A percentile compares a stretch with the other conserved stretches of the same genome.
Conservation (phyloP, 75 land plant genomes). For the Pinus tabuliformis region DNA sequence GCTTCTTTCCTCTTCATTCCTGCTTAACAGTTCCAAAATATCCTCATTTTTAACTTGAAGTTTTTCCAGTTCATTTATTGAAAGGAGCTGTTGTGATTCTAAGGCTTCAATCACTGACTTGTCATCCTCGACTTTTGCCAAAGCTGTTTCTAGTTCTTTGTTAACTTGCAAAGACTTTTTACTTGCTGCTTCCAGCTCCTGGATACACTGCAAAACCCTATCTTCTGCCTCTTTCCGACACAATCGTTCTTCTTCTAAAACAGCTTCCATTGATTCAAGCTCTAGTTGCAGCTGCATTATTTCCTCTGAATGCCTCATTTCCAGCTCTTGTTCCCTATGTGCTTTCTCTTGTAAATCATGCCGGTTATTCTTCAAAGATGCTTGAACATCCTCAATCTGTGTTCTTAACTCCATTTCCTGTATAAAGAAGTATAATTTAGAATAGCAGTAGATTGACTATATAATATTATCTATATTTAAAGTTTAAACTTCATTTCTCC, state of each 20-base stretch:
- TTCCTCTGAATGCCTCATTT: constrained; percentile 31
- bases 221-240: constrained; percentile 39
- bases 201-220: constrained; percentile 11
- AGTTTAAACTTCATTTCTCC: not conserved
- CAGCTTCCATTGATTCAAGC: constrained; percentile 61
- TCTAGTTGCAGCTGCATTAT: constrained; percentile 68
- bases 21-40: constrained; percentile 28
- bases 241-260: constrained; percentile 56
- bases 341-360: constrained; percentile 14
- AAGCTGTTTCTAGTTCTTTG: constrained; percentile 23
- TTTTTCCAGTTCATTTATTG: constrained; percentile 57
- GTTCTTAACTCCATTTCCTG: constrained; percentile 26
- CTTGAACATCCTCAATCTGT: constrained; percentile 15
- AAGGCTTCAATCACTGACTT: constrained; percentile 63
- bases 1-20: constrained; percentile 40
- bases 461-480: not conserved
- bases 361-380: constrained; percentile 1
- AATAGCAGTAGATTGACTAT: not conserved
- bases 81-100: constrained; percentile 61
- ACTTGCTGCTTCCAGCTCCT: constrained; percentile 32
- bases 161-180: constrained; percentile 13
- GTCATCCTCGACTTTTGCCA: constrained; percentile 30
- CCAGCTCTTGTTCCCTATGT: constrained; percentile 16
- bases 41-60: constrained; percentile 25
- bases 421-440: constrained; percentile 6